phyloP scores from a whole-genome alignment of 2,329 filamentous ascomycete genomes.

The Penicillium sp. region DNA sequence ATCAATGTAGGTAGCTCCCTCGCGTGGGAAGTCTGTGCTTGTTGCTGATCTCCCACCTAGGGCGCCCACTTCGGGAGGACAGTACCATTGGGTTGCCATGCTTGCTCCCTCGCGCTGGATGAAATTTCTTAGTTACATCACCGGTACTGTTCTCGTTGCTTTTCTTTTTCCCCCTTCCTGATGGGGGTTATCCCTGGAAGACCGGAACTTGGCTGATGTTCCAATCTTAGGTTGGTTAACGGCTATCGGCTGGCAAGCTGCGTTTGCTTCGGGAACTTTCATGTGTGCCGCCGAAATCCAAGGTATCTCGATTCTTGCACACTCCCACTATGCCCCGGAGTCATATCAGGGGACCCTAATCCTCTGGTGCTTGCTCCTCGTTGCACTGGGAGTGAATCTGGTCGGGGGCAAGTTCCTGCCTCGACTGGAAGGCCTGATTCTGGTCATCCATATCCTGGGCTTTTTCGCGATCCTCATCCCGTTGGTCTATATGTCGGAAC shows the following conservation, averaged over 20 bases:
- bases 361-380: slow-evolving; percentile 43
- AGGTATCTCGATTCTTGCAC: slow-evolving; percentile 39
- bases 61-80: slow-evolving; percentile 37
- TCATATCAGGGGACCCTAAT: slow-evolving; percentile 53
- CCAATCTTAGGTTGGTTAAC: slow-evolving; percentile 43
- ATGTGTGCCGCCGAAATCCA: slow-evolving; percentile 37
- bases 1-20: slow-evolving; percentile 29
- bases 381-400: slow-evolving; percentile 46
- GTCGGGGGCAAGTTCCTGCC: slow-evolving; percentile 45
- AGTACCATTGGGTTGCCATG: slow-evolving; percentile 44
- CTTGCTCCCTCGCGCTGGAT: slow-evolving; percentile 37
- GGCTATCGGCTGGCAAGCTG: slow-evolving; percentile 45
- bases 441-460: slow-evolving; percentile 52
- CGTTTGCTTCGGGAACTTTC: slow-evolving; percentile 39
- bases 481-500: slow-evolving; percentile 44
- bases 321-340: slow-evolving; percentile 36
- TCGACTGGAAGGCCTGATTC: slow-evolving; percentile 48
- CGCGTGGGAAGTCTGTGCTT: too few relatives aligned
- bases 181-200: too few relatives aligned
- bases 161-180: too few relatives aligned
- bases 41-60: slow-evolving; percentile 13
- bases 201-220: too few relatives aligned
- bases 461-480: slow-evolving; percentile 54
- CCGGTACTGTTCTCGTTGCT: slow-evolving; percentile 20
- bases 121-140: slow-evolving; percentile 41